These are phyloP conservation scores for Firmiana major DNA, from an alignment of 345 rosid genomes.

Conservation along the genomic window DNA sequence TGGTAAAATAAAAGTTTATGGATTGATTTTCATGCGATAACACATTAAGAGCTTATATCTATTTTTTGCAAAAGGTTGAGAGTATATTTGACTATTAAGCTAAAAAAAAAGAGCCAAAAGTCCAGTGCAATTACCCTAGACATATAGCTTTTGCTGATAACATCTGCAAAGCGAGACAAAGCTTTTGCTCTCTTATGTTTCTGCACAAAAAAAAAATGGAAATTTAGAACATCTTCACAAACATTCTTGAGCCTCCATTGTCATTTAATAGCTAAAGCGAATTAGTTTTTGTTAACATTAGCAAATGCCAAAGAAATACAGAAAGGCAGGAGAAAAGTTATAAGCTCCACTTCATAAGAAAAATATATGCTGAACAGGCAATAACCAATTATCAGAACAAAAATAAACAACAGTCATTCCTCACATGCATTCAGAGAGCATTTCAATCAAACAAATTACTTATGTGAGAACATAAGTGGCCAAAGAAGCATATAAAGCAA, in stretches of 20 bases:
- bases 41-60: too few relatives aligned
- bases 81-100: too few relatives aligned
- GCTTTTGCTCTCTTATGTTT: constrained; percentile 78
- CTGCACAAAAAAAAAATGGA: constrained; percentile 36
- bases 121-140: constrained; percentile 46
- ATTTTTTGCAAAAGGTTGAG: too few relatives aligned
- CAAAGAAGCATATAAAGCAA: constrained; percentile 4
- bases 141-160: constrained; percentile 39
- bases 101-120: too few relatives aligned
- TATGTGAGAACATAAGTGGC: neutral
- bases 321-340: neutral
- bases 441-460: neutral
- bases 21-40: too few relatives aligned
- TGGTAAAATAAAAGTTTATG: too few relatives aligned
- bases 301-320: neutral
- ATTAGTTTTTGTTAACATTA: neutral
- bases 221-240: neutral
- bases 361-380: neutral
- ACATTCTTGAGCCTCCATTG: neutral
- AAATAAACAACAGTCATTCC: neutral
- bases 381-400: neutral
- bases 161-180: constrained; percentile 52
- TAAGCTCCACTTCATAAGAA: neutral
- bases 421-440: neutral
- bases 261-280: neutral